Evolutionary conservation across 2,329 filamentous ascomycete species (phyloP).

Genomic region (Eutypella sp.): DNA sequence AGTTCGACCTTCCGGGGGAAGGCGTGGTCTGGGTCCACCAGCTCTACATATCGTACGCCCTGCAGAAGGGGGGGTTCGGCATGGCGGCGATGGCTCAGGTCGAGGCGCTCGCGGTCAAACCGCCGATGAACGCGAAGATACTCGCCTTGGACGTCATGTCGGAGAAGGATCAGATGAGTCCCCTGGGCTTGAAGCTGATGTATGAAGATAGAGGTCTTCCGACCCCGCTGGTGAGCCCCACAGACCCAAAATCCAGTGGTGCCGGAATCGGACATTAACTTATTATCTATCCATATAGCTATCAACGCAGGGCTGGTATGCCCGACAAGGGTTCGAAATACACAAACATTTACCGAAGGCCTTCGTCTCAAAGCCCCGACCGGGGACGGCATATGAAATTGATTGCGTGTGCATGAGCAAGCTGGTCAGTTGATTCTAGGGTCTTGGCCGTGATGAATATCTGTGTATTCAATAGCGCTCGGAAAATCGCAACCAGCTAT

Average conservation of each 20-base stretch:
- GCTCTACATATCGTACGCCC: constrained; percentile 35
- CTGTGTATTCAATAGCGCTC: too few relatives aligned
- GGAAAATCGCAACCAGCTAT: too few relatives aligned
- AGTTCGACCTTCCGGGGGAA: constrained; percentile 25
- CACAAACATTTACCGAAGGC: background rate
- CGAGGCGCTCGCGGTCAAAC: constrained; percentile 26
- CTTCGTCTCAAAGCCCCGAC: background rate
- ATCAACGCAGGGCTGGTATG: background rate
- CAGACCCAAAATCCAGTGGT: too few relatives aligned
- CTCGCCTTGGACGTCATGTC: constrained; percentile 32
- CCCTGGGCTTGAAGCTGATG: constrained; percentile 15
- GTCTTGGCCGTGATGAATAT: too few relatives aligned
- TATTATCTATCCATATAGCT: background rate
- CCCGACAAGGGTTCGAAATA: background rate
- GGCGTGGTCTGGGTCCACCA: constrained; percentile 34
- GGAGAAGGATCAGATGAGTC: constrained; percentile 24
- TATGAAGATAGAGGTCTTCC: constrained; percentile 23
- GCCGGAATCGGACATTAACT: background rate
- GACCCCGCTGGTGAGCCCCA: constrained; percentile 23
- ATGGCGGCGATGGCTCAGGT: constrained; percentile 30
- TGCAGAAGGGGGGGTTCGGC: constrained; percentile 33
- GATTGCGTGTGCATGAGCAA: background rate
- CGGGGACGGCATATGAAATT: background rate
- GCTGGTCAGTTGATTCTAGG: too few relatives aligned
- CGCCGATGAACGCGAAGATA: constrained; percentile 28